Conservation (phyloP, 495 filamentous ascomycete genomes). For the Ascobolus immersus region DNA sequence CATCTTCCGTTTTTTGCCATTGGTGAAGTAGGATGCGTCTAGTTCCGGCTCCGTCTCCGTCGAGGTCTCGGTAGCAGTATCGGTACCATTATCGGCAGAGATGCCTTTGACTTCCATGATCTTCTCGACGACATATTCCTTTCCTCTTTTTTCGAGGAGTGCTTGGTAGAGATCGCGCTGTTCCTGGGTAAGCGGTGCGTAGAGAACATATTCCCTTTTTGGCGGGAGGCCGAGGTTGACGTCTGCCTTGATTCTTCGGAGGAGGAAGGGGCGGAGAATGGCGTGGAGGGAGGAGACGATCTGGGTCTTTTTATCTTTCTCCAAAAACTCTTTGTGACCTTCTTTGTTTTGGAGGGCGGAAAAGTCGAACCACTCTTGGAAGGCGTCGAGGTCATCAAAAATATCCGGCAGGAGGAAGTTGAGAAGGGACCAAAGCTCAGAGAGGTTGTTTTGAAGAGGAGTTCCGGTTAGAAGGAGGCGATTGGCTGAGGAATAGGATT, state of each 20-base stretch:
- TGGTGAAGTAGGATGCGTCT: no score
- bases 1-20: no score
- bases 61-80: no score
- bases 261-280: slow-evolving; percentile 71
- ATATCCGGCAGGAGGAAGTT: slow-evolving; percentile 84
- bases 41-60: no score
- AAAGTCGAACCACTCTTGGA: slow-evolving; percentile 92
- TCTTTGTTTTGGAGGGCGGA: slow-evolving; percentile 46
- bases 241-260: slow-evolving; percentile 75
- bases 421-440: slow-evolving; percentile 81
- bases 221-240: slow-evolving; percentile 74
- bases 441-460: slow-evolving; percentile 83
- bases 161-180: slow-evolving; percentile 75
- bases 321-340: slow-evolving; percentile 42
- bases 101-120: slow-evolving; percentile 17
- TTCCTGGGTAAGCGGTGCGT: slow-evolving; percentile 61
- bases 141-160: slow-evolving; percentile 63
- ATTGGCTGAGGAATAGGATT: slow-evolving; percentile 68
- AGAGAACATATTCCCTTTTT: slow-evolving; percentile 89
- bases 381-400: slow-evolving; percentile 68
- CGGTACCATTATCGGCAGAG: no score
- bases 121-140: slow-evolving; percentile 34
- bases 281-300: slow-evolving; percentile 74
- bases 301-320: slow-evolving; percentile 53
- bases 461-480: slow-evolving; percentile 85